phyloP scores from a whole-genome alignment of 2,329 filamentous ascomycete species.

The Alternaria arborescens region DNA sequence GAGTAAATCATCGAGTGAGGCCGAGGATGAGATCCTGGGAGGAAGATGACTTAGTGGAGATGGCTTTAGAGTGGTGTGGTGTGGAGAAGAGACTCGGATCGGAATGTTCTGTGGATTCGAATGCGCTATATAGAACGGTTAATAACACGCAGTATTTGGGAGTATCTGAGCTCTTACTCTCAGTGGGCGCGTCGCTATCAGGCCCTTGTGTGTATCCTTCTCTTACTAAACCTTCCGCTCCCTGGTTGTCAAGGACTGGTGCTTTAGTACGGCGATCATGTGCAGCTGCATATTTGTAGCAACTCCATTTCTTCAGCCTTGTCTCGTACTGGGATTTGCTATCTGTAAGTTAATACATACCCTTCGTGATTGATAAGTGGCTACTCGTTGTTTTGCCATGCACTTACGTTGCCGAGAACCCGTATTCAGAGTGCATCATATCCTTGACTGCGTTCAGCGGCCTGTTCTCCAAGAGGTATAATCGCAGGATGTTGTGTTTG shows the following conservation, averaged over 20 bases:
- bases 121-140: not conserved
- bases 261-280: not conserved
- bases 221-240: rapidly evolving
- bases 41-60: no score
- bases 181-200: rapidly evolving
- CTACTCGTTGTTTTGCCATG: not conserved
- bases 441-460: not conserved
- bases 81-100: no score
- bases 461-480: not conserved
- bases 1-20: no score
- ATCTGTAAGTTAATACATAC: rapidly evolving
- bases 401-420: not conserved
- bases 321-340: not conserved
- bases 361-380: no score
- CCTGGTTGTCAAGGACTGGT: not conserved
- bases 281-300: not conserved
- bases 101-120: not conserved
- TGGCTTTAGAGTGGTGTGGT: no score
- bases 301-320: not conserved
- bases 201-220: no score
- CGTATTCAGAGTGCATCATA: not conserved
- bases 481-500: not conserved
- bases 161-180: not conserved
- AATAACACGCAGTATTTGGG: rapidly evolving
- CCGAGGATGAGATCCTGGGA: no score